Conservation (phyloP, 441 rosid species). For the Erodium chrysanthum region DNA sequence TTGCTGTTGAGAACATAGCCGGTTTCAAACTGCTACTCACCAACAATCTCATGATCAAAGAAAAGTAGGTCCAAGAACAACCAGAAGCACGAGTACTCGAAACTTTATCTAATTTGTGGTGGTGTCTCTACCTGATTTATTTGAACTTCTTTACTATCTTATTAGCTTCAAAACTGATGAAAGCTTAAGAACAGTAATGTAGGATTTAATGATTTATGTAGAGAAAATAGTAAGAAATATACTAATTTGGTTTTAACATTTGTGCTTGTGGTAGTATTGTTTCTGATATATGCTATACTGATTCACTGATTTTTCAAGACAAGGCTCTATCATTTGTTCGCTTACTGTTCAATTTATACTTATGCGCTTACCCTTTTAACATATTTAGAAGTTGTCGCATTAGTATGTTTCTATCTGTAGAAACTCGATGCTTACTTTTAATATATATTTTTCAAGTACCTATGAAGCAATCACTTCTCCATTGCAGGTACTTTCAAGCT, state of each 20-base stretch:
- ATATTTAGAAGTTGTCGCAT: not conserved
- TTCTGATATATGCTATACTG: not conserved
- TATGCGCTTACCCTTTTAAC: not conserved
- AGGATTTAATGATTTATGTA: too few species aligned
- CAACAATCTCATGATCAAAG: constrained; percentile 58
- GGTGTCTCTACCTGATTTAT: too few species aligned
- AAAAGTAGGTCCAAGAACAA: constrained; percentile 30
- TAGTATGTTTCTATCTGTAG: not conserved
- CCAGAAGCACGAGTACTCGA: too few species aligned
- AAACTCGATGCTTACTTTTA: not conserved
- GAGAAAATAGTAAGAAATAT: too few species aligned
- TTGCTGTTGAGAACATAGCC: constrained; percentile 77
- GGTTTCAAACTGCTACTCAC: constrained; percentile 72
- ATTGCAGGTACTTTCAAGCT: constrained; percentile 62
- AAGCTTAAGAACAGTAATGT: too few species aligned
- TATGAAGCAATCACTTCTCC: not conserved
- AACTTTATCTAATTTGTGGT: too few species aligned
- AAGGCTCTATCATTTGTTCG: not conserved
- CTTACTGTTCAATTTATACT: not conserved
- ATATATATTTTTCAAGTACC: not conserved
- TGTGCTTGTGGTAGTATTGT: not conserved
- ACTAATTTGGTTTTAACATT: too few species aligned
- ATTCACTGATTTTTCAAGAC: not conserved
- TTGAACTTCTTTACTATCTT: too few species aligned
- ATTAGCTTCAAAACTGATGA: too few species aligned